phyloP scores from a whole-genome alignment of 2,329 filamentous ascomycete species.

The Hymenoscyphus linearis region DNA sequence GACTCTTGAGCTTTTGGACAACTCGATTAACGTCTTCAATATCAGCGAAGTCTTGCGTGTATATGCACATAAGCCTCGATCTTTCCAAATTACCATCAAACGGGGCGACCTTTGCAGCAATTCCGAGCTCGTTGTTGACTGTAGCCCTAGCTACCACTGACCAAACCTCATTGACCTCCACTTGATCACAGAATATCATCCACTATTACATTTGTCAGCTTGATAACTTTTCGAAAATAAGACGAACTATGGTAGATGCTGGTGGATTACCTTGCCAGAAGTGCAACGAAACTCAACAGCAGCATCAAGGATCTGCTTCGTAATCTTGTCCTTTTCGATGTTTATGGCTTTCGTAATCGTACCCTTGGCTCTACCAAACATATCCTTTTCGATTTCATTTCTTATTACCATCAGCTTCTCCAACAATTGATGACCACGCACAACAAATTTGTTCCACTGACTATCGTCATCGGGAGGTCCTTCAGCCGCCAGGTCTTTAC shows the following conservation, averaged over 20 bases:
- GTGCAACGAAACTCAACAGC: constrained; percentile 55
- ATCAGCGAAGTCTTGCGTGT: constrained; percentile 71
- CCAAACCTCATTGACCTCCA: constrained; percentile 61
- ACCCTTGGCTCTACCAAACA: constrained; percentile 13
- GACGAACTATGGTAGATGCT: neutral
- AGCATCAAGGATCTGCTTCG: constrained; percentile 52
- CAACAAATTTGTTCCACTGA: constrained; percentile 19
- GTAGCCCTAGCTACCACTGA: constrained; percentile 60
- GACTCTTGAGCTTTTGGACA: constrained; percentile 52
- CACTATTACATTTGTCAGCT: constrained; percentile 44
- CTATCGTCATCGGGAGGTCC: constrained; percentile 23
- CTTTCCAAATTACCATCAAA: constrained; percentile 37
- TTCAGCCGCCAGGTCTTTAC: constrained; percentile 29
- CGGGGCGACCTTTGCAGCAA: constrained; percentile 67
- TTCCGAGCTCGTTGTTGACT: constrained; percentile 63
- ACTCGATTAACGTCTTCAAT: constrained; percentile 64
- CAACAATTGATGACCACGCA: constrained; percentile 26
- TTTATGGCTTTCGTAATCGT: constrained; percentile 22
- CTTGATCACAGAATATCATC: constrained; percentile 62
- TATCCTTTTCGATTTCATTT: constrained; percentile 44
- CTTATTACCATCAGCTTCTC: constrained; percentile 35
- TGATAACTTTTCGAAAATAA: neutral
- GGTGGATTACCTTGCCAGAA: constrained; percentile 55
- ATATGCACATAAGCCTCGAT: constrained; percentile 65
- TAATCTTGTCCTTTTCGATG: constrained; percentile 38